Percentiles rank a stretch among this genome's conserved stretches.
These are phyloP conservation scores for Dioscorea cayenensis DNA, from an alignment of 116 monocot species.

Conservation along the genomic window DNA sequence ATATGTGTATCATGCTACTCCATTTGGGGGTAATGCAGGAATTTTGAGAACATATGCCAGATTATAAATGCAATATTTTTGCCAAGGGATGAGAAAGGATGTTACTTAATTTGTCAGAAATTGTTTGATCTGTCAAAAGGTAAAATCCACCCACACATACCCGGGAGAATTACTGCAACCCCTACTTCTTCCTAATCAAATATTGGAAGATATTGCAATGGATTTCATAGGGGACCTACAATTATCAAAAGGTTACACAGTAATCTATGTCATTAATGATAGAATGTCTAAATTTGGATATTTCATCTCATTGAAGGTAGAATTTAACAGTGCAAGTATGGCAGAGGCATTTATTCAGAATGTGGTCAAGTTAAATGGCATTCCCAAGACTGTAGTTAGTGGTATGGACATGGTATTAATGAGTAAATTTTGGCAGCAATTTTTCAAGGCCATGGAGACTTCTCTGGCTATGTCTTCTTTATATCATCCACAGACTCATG, in stretches of 20 bases:
- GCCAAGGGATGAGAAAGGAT: background rate
- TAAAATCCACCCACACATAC: background rate
- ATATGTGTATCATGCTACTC: too few species aligned
- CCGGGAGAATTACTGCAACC: background rate
- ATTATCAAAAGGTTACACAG: background rate
- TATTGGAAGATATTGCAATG: constrained; percentile 3
- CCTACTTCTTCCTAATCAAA: background rate
- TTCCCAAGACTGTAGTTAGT: background rate
- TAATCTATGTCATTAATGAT: background rate
- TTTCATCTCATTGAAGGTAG: background rate
- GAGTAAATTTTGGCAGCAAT: background rate
- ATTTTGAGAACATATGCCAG: too few species aligned
- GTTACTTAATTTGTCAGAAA: background rate
- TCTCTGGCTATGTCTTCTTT: background rate
- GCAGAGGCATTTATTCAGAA: background rate
- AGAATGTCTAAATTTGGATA: background rate
- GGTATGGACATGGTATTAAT: background rate
- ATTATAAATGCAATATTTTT: background rate
- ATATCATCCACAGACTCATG: constrained; percentile 2
- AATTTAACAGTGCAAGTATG: background rate
- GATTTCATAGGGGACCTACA: background rate
- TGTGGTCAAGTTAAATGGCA: background rate
- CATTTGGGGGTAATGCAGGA: too few species aligned
- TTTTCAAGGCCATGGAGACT: background rate
- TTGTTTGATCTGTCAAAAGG: background rate